Conservation (phyloP, 805 yeast species). For the Trichomonascus vanleenenianus region DNA sequence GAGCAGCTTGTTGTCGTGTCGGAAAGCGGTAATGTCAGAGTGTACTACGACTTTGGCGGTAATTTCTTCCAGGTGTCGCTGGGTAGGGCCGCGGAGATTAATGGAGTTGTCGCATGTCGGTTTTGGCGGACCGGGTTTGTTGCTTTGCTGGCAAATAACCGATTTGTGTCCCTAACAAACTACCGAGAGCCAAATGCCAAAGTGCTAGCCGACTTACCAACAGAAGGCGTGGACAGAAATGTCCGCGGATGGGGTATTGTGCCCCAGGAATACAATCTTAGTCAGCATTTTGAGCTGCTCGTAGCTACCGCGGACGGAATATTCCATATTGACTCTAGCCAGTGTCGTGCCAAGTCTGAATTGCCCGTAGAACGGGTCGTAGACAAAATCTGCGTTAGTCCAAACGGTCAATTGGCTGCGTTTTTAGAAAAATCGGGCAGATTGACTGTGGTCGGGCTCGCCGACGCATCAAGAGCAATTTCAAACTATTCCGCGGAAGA, state of each 20-base stretch:
- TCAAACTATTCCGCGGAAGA: constrained; percentile 35
- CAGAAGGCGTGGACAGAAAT: constrained; percentile 3
- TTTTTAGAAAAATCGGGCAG: constrained; percentile 37
- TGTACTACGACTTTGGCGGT: constrained; percentile 59
- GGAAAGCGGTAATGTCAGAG: constrained; percentile 44
- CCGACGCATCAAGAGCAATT: constrained; percentile 37
- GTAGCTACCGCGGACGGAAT: neutral
- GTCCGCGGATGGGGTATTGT: constrained; percentile 26
- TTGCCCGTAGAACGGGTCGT: constrained; percentile 37
- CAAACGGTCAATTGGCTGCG: constrained; percentile 51
- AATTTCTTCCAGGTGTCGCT: constrained; percentile 50
- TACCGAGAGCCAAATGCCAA: constrained; percentile 31
- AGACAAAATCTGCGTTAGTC: constrained; percentile 36
- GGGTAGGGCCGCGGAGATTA: constrained; percentile 28
- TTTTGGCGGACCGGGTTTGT: constrained; percentile 40
- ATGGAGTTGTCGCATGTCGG: constrained; percentile 30
- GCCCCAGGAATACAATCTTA: constrained; percentile 21
- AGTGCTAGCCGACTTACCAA: constrained; percentile 12
- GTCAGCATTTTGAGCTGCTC: constrained; percentile 26
- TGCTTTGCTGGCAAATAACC: constrained; percentile 34
- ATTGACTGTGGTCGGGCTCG: constrained; percentile 41
- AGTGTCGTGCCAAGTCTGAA: neutral
- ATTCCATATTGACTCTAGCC: neutral
- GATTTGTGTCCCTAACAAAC: constrained; percentile 35
- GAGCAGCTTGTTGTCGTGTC: constrained; percentile 54